Evolutionary conservation across 805 yeast genomes (phyloP).

Genomic region (Candida easanensis): DNA sequence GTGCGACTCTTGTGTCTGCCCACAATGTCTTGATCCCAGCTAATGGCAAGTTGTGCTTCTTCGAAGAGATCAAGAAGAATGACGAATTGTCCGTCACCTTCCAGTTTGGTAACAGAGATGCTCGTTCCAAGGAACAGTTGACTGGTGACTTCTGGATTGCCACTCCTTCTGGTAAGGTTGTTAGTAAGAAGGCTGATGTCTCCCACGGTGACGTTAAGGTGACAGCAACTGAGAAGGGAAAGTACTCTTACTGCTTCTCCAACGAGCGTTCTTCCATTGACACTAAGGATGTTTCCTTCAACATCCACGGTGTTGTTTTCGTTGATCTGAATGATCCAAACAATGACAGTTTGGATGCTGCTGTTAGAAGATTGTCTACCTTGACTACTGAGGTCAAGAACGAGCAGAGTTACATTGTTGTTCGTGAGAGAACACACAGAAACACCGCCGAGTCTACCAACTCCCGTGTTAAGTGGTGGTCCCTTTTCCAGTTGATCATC

Average conservation of each 20-base stretch:
- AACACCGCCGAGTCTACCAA: slow-evolving; percentile 98
- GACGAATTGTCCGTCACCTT: slow-evolving; percentile 86
- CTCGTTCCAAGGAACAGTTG: slow-evolving; percentile 62
- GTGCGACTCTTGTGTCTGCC: slow-evolving; percentile 37
- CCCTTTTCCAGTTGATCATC: slow-evolving; percentile 82
- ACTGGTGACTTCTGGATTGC: slow-evolving; percentile 55
- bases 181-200: slow-evolving; percentile 48
- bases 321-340: slow-evolving; percentile 76
- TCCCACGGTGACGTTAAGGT: slow-evolving; percentile 81
- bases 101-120: slow-evolving; percentile 92
- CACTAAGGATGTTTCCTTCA: slow-evolving; percentile 91
- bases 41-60: slow-evolving; percentile 84
- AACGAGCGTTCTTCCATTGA: slow-evolving; percentile 72
- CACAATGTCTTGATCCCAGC: slow-evolving; percentile 84
- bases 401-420: slow-evolving; percentile 87
- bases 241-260: slow-evolving; percentile 84
- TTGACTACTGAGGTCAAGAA: slow-evolving; percentile 84
- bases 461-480: slow-evolving; percentile 98
- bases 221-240: slow-evolving; percentile 66
- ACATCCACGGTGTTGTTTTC: slow-evolving; percentile 89
- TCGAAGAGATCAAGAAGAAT: slow-evolving; percentile 73
- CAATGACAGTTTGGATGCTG: slow-evolving; percentile 76
- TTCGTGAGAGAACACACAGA: slow-evolving; percentile 96
- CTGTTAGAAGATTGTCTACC: slow-evolving; percentile 71
- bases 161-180: slow-evolving; percentile 41